Percentiles rank a stretch among this genome's conserved stretches.
phyloP scores from a whole-genome alignment of 352 stramenopile species.

The Albugo candida region DNA sequence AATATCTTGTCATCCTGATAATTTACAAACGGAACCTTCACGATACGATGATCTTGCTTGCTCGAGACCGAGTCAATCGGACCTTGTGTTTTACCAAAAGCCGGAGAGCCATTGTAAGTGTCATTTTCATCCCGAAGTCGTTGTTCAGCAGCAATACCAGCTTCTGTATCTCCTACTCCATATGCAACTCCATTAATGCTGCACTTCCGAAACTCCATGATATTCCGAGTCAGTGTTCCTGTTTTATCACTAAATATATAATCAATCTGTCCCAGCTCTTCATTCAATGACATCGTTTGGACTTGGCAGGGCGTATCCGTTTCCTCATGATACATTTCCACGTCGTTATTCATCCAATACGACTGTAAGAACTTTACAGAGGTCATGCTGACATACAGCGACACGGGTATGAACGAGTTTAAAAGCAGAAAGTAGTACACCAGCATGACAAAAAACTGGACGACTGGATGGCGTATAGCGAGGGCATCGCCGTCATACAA shows the following conservation, averaged over 20 bases:
- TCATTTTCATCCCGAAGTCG: constrained; percentile 6
- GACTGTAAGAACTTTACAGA: constrained; percentile 86
- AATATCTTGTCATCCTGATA: constrained; percentile 74
- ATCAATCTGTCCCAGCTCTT: constrained; percentile 86
- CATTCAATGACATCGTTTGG: constrained; percentile 84
- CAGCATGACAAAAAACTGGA: constrained; percentile 80
- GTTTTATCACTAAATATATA: constrained; percentile 92
- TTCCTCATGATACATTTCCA: constrained; percentile 87
- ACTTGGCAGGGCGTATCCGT: constrained; percentile 85
- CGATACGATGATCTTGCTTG: constrained; percentile 22
- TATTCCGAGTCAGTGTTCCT: constrained; percentile 88
- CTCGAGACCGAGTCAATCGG: neutral
- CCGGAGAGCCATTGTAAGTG: constrained; percentile 4
- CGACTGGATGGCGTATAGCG: constrained; percentile 28
- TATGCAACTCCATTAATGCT: constrained; percentile 88
- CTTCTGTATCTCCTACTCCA: constrained; percentile 75
- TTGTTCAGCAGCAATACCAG: constrained; percentile 47
- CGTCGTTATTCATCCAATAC: constrained; percentile 81
- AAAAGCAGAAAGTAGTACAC: constrained; percentile 88
- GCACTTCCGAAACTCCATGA: constrained; percentile 95
- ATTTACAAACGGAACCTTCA: constrained; percentile 69
- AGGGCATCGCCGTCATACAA: constrained; percentile 27
- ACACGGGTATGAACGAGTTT: constrained; percentile 90
- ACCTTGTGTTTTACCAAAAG: neutral
- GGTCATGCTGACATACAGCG: constrained; percentile 88